Base-by-base conservation (phyloP, 495 filamentous ascomycete species). In the Annulohypoxylon maeteangense region DNA sequence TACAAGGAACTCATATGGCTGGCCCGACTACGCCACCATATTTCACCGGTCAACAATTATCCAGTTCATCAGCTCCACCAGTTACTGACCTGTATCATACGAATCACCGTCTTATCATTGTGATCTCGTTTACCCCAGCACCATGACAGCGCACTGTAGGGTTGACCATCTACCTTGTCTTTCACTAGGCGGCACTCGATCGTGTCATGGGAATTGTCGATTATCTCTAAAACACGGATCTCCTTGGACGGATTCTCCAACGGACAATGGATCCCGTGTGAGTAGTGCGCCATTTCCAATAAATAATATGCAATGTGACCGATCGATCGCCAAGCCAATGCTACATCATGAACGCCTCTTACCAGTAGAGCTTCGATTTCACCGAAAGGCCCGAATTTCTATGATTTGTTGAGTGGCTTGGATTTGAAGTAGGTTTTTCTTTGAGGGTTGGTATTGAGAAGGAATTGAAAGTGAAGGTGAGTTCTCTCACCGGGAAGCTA, bases 91-190 rank as follows among this genome's bases (percentile, higher is more conserved):
- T 66, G 36, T 7, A 66, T 18, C 1, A 58, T 69, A 32, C 51
- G 58, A 34, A 63, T 58, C 12, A 4, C 11, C 16, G 12, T 14
- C 25, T 7, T 34, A 7, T 20, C 12, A 4, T 18, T 31, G 14
- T 63, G 18, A 12, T 59, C 36, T 45, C 14, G 48, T 7, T 12
- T 31, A 40, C 50, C 66, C 66, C 66, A 69, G 36, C 66, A 51
- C 66, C 59, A 63, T 1, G 59, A 63, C 0, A 69, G 58, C 2
- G 66, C 40, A n/a, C n/a, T 18, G 18, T 69, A 69, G n/a, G 16
- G 4, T 29, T 57, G 22, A 11, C 23, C 27, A 38, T 51, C 44
- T 31, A n/a, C 11, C 23, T 47, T 10, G 7, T 31, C 16, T 63
- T 23, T 57, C 6, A 48, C 29, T 2, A 69, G 27, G 18, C 34